Base-by-base conservation (phyloP, 78 protist species). In the Cavenderia fasciculata region DNA sequence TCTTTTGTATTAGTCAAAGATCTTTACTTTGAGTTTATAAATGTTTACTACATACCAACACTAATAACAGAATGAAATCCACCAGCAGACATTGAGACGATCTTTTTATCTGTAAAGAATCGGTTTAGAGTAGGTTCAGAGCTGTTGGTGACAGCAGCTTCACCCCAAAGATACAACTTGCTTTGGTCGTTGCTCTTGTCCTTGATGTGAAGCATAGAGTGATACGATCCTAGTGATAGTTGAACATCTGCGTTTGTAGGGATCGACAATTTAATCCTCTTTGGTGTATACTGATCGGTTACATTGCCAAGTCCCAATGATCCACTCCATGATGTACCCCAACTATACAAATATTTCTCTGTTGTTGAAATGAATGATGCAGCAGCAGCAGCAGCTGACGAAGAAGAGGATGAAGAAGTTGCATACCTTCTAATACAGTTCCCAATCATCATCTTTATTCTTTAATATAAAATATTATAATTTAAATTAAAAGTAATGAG, bases 61-160 rank as follows among this genome's bases (percentile, higher is more conserved):
- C 75, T 47, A 18, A 79, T 47, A 47, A 79, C 29, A 49, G 69
- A 25, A 79, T 79, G 88, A 79, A 41, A 79, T 52, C 75, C 63
- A 41, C 88, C 88, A 52, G 70, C 47, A 34, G 40, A 65, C 11
- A 21, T 23, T 23, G 34, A 23, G 19, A 33, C 46, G n/a, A 77
- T 63, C 10, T 46, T 38, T 23, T 0, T 0, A 4, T 33, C 16
- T 16, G 16, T 4, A 47, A 59, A 51, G 14, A 43, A 27, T 63
- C 23, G 36, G 21, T 79, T 31, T 31, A 40, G 69, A 31, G 6
- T 61, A 16, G 40, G 4, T 34, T 61, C 44, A 34, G 44, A 31
- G 29, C 1, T n/a, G n/a, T 46, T 54, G 82, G 68, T 49, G 11
- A 16, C 11, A 54, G 38, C 4, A 21, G 33, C 31, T 34, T 63